Percentiles rank a stretch among this genome's conserved stretches.
Evolutionary conservation across 169 alveolate species (phyloP).

Genomic region (Plasmodium sp.): DNA sequence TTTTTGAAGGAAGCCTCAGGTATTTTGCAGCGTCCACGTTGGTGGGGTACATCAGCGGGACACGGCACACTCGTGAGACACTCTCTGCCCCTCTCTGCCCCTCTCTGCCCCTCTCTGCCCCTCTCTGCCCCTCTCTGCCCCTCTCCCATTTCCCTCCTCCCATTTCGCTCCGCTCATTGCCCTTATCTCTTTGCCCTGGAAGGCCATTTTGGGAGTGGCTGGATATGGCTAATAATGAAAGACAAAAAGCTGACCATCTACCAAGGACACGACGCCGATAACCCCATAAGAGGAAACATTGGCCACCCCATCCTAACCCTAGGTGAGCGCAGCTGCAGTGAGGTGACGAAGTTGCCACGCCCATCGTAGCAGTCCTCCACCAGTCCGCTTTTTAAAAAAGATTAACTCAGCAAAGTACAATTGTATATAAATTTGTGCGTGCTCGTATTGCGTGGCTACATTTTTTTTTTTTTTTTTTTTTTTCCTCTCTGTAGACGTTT

Average conservation of each 20-base stretch:
- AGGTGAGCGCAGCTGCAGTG: constrained; percentile 48
- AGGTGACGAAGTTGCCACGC: background rate
- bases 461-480: constrained; percentile 15
- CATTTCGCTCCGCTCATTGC: too few species aligned
- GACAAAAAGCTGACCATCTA: constrained; percentile 83
- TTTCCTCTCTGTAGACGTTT: constrained; percentile 87
- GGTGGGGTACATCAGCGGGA: background rate
- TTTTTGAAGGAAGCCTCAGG: constrained; percentile 78
- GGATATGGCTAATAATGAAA: constrained; percentile 93
- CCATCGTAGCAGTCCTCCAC: background rate
- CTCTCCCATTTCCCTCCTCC: background rate
- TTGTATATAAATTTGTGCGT: background rate
- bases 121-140: background rate
- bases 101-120: background rate
- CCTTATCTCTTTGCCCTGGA: too few species aligned
- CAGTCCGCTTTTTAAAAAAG: background rate
- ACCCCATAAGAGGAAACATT: constrained; percentile 86
- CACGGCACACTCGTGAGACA: background rate
- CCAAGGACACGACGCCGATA: constrained; percentile 91
- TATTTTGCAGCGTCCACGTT: background rate
- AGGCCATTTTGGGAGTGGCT: constrained; percentile 94
- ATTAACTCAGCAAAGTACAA: background rate
- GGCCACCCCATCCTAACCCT: constrained; percentile 89
- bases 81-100: background rate
- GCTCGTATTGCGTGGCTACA: background rate